phyloP scores from a whole-genome alignment of 768 basidiomycete species.

The Lactifluus piperatus region DNA sequence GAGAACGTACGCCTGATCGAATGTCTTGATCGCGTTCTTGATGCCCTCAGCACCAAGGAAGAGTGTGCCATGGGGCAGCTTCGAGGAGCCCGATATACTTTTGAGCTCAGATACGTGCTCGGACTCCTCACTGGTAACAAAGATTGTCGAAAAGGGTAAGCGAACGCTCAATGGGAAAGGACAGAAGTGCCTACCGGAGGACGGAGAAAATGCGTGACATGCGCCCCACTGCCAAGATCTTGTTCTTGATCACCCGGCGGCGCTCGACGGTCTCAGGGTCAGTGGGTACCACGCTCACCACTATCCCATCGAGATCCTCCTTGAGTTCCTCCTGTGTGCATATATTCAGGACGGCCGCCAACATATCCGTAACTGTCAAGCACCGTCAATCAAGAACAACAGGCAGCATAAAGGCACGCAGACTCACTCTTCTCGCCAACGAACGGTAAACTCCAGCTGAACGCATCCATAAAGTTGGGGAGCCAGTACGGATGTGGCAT shows the following conservation, averaged over 20 bases:
- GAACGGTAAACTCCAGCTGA: conserved; percentile 96
- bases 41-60: no score
- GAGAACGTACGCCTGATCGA: no score
- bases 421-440: conserved; percentile 93
- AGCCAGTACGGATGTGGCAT: conserved; percentile 93
- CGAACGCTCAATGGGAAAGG: conserved; percentile 72
- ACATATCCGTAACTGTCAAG: conserved; percentile 91
- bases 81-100: conserved; percentile 69
- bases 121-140: conserved; percentile 77
- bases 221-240: conserved; percentile 95
- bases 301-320: conserved; percentile 51
- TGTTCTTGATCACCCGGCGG: conserved; percentile 91
- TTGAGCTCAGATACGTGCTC: conserved; percentile 97
- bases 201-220: no score
- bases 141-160: neutral
- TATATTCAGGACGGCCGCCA: conserved; percentile 93
- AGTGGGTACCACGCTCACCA: no score
- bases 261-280: conserved; percentile 53
- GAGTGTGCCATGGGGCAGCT: conserved; percentile 74
- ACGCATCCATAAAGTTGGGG: conserved; percentile 96
- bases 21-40: no score
- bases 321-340: conserved; percentile 97
- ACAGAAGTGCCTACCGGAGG: conserved; percentile 96
- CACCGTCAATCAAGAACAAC: neutral
- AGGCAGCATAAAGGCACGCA: no score